Percentiles rank a stretch among this genome's conserved stretches.
phyloP scores from a whole-genome alignment of 768 basidiomycete genomes.

The Russula sp. region DNA sequence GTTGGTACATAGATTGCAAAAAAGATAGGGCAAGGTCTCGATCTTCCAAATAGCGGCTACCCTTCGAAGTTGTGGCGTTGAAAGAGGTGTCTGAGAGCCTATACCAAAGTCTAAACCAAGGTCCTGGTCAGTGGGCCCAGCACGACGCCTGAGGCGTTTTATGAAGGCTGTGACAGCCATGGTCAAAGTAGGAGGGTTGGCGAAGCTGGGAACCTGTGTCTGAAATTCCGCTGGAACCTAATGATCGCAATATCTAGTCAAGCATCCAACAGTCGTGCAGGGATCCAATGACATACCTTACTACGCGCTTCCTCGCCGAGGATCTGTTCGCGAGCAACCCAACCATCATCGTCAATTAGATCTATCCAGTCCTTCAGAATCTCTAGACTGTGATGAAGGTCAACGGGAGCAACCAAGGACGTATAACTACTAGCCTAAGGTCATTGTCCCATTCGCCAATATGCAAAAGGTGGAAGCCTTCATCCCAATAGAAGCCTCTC shows the following conservation, averaged over 20 bases:
- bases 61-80: conserved; percentile 24
- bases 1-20: conserved; percentile 76
- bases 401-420: not conserved
- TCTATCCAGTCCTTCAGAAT: conserved; percentile 88
- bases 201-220: conserved; percentile 89
- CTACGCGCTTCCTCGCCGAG: conserved; percentile 95
- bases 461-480: conserved; percentile 92
- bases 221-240: conserved; percentile 88
- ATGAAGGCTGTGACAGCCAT: conserved; percentile 95
- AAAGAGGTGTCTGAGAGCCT: conserved; percentile 52
- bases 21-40: conserved; percentile 61
- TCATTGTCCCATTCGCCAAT: conserved; percentile 94
- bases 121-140: conserved; percentile 54
- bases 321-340: conserved; percentile 96
- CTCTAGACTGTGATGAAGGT: conserved; percentile 55
- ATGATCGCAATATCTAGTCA: conserved; percentile 13
- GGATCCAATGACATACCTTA: conserved; percentile 49
- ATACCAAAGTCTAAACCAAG: conserved; percentile 64
- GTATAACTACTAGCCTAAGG: conserved; percentile 50
- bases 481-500: conserved; percentile 98
- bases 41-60: conserved; percentile 50
- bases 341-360: conserved; percentile 90
- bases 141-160: conserved; percentile 54
- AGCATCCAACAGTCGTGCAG: not conserved
- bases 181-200: conserved; percentile 91